Conservation (phyloP, 2,329 filamentous ascomycete species). For the Botryotinia globosa region DNA sequence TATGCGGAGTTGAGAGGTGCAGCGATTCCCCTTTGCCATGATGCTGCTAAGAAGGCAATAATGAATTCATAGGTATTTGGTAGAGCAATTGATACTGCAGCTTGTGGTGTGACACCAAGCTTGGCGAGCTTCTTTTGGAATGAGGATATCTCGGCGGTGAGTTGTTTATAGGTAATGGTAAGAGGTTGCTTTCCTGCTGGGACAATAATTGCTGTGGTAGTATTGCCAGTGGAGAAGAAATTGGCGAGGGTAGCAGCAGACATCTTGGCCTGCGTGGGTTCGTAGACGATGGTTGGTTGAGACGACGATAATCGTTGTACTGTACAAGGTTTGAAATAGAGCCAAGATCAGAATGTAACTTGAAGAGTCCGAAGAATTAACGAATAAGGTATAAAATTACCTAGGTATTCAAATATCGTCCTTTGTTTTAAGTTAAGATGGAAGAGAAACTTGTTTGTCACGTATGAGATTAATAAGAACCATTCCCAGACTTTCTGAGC, state of each 20-base stretch:
- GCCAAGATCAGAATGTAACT: conserved; percentile 14
- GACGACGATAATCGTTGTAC: background rate
- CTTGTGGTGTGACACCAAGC: conserved; percentile 65
- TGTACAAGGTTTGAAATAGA: background rate
- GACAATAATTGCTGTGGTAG: conserved; percentile 67
- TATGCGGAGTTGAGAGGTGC: conserved; percentile 86
- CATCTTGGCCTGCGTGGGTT: conserved; percentile 25
- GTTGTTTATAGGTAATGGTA: conserved; percentile 66
- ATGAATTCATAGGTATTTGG: conserved; percentile 88
- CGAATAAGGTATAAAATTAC: background rate
- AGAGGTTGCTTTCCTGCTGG: conserved; percentile 65
- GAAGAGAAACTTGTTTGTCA: background rate
- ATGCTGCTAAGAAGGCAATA: conserved; percentile 78
- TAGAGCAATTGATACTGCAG: conserved; percentile 78
- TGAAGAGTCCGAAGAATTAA: background rate
- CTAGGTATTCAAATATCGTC: background rate
- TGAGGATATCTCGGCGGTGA: conserved; percentile 61
- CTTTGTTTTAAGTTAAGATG: background rate
- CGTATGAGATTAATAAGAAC: background rate
- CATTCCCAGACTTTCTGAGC: background rate
- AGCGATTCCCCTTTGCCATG: conserved; percentile 80
- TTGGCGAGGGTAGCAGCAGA: conserved; percentile 51
- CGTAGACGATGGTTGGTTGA: background rate
- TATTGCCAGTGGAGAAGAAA: conserved; percentile 51
- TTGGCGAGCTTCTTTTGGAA: conserved; percentile 78